Conservation (phyloP, 805 yeast genomes). For the Pichia manshurica region DNA sequence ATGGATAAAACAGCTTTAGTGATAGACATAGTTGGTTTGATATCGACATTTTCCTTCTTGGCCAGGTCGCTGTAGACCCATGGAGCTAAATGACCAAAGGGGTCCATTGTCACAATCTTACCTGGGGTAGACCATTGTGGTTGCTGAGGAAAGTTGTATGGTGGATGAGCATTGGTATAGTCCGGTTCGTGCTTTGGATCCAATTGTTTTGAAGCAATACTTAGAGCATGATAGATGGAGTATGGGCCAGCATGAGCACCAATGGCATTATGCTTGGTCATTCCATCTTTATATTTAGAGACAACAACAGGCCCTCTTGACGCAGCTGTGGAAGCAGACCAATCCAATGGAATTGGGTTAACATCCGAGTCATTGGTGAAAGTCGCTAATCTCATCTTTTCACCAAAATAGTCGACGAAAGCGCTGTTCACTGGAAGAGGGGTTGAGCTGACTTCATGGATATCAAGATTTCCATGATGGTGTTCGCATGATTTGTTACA, state of each 20-base stretch:
- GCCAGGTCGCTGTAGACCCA: slow-evolving; percentile 46
- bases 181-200: slow-evolving; percentile 49
- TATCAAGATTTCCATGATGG: background rate
- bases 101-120: slow-evolving; percentile 61
- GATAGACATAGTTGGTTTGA: slow-evolving; percentile 60
- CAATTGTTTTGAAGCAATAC: slow-evolving; percentile 55
- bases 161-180: slow-evolving; percentile 60
- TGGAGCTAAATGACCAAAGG: slow-evolving; percentile 62
- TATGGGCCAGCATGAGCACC: slow-evolving; percentile 65
- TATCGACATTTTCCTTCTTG: slow-evolving; percentile 44
- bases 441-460: background rate
- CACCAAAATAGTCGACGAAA: slow-evolving; percentile 18
- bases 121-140: slow-evolving; percentile 50
- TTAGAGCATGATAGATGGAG: slow-evolving; percentile 58
- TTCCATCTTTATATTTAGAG: slow-evolving; percentile 44
- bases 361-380: slow-evolving; percentile 45
- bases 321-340: slow-evolving; percentile 47
- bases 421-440: slow-evolving; percentile 13
- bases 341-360: slow-evolving; percentile 42
- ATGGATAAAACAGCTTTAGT: slow-evolving; percentile 62
- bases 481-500: slow-evolving; percentile 6
- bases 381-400: slow-evolving; percentile 43
- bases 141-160: slow-evolving; percentile 47
- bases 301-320: slow-evolving; percentile 55
- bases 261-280: slow-evolving; percentile 52